phyloP scores from a whole-genome alignment of 2,329 filamentous ascomycete genomes.

The Colletotrichum kahawae region DNA sequence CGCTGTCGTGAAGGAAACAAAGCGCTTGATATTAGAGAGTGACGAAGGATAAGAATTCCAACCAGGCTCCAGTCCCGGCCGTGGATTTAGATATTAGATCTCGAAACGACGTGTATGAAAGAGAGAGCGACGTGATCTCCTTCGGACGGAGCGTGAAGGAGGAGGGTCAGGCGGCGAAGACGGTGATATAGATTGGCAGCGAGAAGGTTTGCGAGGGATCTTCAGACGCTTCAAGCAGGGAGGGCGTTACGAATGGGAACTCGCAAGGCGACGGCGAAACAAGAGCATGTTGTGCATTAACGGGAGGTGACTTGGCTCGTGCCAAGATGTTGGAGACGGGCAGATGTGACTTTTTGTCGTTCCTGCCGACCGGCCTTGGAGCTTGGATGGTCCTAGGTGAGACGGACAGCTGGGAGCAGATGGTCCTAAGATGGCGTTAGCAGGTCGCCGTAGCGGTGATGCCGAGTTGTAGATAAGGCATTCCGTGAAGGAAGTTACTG shows the following conservation, averaged over 20 bases:
- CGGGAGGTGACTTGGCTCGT: slow-evolving; percentile 10
- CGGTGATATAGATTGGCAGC: slow-evolving; percentile 13
- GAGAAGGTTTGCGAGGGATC: slow-evolving; percentile 25
- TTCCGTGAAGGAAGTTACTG: neutral
- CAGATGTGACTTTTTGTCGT: slow-evolving; percentile 11
- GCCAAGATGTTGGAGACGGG: slow-evolving; percentile 13
- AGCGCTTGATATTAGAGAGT: neutral
- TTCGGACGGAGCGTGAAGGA: neutral
- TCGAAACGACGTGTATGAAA: neutral
- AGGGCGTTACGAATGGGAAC: neutral
- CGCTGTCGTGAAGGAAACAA: neutral
- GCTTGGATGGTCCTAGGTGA: neutral
- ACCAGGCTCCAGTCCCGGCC: slow-evolving; percentile 21
- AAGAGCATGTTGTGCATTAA: slow-evolving; percentile 19
- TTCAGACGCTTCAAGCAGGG: slow-evolving; percentile 22
- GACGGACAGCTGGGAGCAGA: neutral
- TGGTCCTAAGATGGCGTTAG: neutral
- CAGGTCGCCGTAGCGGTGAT: neutral
- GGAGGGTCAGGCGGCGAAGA: neutral
- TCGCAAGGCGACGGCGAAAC: slow-evolving; percentile 14
- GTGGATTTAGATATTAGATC: neutral
- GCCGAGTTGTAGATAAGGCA: neutral
- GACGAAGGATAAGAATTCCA: neutral
- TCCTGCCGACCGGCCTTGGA: neutral
- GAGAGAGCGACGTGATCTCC: neutral